Evolutionary conservation across 345 rosid genomes (phyloP).

Genomic region (Chamaenerion angustifolium): DNA sequence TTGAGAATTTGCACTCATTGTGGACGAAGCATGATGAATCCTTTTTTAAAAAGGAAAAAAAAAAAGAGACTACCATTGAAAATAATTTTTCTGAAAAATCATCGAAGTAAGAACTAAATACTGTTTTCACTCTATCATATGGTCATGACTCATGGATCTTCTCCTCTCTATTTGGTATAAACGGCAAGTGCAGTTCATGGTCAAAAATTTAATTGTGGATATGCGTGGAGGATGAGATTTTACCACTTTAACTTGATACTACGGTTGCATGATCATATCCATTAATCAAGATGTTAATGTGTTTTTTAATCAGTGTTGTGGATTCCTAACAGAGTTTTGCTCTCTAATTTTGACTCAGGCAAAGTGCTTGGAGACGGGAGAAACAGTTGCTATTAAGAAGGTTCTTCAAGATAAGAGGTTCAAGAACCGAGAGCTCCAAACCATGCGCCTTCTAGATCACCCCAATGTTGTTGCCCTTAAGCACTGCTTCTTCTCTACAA

Average conservation of each 20-base stretch:
- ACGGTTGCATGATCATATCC: no score
- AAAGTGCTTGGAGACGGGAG: conserved; percentile 92
- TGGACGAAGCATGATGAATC: background rate
- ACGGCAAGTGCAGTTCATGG: no score
- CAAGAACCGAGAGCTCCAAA: conserved; percentile 94
- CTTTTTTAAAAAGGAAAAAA: background rate
- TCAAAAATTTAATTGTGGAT: no score
- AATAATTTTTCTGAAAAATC: background rate
- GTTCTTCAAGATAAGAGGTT: conserved; percentile 92
- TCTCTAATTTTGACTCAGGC: conserved; percentile 31
- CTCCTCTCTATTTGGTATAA: no score
- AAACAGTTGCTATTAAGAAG: conserved; percentile 81
- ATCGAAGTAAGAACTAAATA: no score
- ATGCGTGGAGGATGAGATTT: no score
- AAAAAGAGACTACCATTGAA: background rate
- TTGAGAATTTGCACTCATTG: background rate
- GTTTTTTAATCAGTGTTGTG: background rate
- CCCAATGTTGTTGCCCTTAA: conserved; percentile 81
- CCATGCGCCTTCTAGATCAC: conserved; percentile 94
- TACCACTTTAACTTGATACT: no score
- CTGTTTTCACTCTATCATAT: no score
- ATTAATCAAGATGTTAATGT: background rate
- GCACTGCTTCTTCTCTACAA: conserved; percentile 94
- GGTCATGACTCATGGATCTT: no score
- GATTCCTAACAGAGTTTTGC: background rate